These are phyloP conservation scores for Hyaloscypha variabilis DNA, from an alignment of 495 filamentous ascomycete species.

Conservation along the genomic window DNA sequence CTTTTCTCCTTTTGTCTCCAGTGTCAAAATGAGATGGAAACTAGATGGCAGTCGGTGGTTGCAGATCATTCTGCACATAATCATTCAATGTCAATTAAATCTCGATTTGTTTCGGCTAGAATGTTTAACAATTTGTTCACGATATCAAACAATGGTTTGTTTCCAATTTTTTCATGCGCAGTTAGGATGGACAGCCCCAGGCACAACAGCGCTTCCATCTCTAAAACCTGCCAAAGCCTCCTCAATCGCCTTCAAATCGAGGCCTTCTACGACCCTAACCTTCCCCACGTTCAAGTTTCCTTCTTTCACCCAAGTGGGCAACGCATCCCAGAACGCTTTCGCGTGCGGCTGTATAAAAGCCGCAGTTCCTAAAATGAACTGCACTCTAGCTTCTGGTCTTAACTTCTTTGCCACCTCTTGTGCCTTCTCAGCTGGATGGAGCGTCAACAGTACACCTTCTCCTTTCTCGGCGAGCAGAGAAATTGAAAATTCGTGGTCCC, in stretches of 20 bases:
- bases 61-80: no score
- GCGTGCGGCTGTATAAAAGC: constrained; percentile 14
- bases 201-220: constrained; percentile 7
- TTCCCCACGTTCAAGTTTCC: constrained; percentile 18
- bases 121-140: no score
- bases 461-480: constrained; percentile 22
- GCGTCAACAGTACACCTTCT: constrained; percentile 19
- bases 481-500: constrained; percentile 10
- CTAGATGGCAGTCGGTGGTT: no score
- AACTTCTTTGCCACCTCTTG: constrained; percentile 16
- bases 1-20: no score
- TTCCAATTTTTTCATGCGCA: no score
- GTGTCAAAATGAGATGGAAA: no score
- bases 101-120: no score
- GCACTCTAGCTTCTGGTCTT: neutral
- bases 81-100: no score
- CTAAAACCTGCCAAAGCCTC: constrained; percentile 15
- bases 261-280: constrained; percentile 21
- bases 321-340: constrained; percentile 21
- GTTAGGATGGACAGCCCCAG: no score
- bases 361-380: constrained; percentile 11
- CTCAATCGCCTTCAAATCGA: constrained; percentile 14
- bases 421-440: constrained; percentile 10
- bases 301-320: constrained; percentile 21
- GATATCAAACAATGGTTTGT: no score